Base-by-base conservation (phyloP, 495 filamentous ascomycete genomes). In the Penicillium goetzii region DNA sequence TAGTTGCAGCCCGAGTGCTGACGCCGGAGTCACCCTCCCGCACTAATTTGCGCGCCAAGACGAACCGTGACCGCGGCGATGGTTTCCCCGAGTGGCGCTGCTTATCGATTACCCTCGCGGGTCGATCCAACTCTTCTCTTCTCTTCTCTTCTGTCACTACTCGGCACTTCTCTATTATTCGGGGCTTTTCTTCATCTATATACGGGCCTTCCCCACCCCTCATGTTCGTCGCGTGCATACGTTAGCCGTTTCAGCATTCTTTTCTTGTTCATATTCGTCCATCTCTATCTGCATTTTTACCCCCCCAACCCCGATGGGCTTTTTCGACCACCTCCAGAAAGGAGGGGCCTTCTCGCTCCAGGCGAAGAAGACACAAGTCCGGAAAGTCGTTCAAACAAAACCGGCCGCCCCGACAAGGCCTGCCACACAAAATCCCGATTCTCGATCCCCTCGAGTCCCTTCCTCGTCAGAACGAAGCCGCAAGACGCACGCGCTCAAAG, bases 291-390 rank as follows among this genome's bases (percentile, higher is more conserved):
- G 47, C 50, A 65, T 67, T 53, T 43, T 56, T 57, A 53, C 50
- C 40, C 55, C 36, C 52, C 40, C 52, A 38, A 25, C 49, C 47
- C 61, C 65, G 59, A 85, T 85, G 83, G 82, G 81, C 57, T 83
- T 83, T 70, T 85, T 85, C 67, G 81, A 84, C 67, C 80, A 83
- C 65, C 75, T 85, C 58, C 83, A 85, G 56, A 85, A 83, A 75
- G 78, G 78, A 72, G 81, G 80, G 64, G 75, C 69, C 45, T 80
- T 81, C 47, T 80, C 81, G 23, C 67, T 84, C 56, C 81, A 84
- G 59, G 69, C 81, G n/a, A 78, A 83, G 64, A 80, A 80, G 40
- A 69, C 80, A 23, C 76, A 81, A 62, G 79, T 81, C 15, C 80
- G 82, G 62, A 81, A 82, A 68, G 76, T 83, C 50, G 75, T 80